A percentile compares a stretch with the other conserved stretches of the same genome.
Conservation (phyloP, 768 basidiomycete genomes). For the Tulasnella calospora region DNA sequence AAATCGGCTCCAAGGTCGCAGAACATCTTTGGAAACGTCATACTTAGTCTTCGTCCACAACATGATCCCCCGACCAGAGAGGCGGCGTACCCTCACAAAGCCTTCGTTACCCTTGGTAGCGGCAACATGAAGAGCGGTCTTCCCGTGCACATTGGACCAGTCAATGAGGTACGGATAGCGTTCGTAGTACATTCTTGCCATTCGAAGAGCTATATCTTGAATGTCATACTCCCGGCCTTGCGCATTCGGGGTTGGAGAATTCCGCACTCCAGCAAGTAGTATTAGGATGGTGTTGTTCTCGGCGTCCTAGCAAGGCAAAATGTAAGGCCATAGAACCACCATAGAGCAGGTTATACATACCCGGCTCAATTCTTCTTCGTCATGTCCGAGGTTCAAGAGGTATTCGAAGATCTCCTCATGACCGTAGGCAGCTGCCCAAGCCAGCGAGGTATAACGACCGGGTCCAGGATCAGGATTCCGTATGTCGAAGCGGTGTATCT, state of each 20-base stretch:
- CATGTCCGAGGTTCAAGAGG: conserved; percentile 77
- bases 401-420: conserved; percentile 93
- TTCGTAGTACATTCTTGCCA: conserved; percentile 83
- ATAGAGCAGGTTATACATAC: conserved; percentile 45
- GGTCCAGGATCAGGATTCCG: conserved; percentile 79
- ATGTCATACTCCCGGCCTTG: conserved; percentile 53
- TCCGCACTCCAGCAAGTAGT: conserved; percentile 77
- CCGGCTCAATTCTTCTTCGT: conserved; percentile 87
- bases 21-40: conserved; percentile 56
- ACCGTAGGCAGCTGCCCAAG: conserved; percentile 85
- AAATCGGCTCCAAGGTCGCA: conserved; percentile 87
- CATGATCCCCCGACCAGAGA: conserved; percentile 1
- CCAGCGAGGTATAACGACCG: conserved; percentile 77
- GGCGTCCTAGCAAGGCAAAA: conserved; percentile 55
- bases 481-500: conserved; percentile 61
- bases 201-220: conserved; percentile 69
- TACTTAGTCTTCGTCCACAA: neutral
- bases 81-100: conserved; percentile 67
- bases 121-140: conserved; percentile 84
- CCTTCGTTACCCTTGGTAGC: conserved; percentile 86
- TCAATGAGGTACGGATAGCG: conserved; percentile 82
- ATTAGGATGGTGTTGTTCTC: conserved; percentile 93
- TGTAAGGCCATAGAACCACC: conserved; percentile 8
- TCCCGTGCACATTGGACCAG: conserved; percentile 88
- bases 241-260: conserved; percentile 45